Evolutionary conservation across 2,329 filamentous ascomycete genomes (phyloP), one percentile per base, ranked within the genome.

Genomic region (Diaporthe velutina): DNA sequence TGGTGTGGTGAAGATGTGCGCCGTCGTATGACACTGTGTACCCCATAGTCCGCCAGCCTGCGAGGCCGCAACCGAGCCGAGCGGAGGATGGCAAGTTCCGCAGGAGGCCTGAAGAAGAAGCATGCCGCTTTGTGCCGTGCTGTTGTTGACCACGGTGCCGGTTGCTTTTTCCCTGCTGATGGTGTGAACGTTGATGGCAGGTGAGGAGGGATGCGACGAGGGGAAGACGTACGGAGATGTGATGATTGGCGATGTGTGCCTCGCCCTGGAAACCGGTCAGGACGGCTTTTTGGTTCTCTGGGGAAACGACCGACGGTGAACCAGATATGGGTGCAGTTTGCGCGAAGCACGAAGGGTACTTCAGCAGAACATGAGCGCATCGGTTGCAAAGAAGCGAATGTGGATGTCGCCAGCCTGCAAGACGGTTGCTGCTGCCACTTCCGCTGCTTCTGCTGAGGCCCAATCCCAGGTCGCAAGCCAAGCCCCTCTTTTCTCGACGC

Each of bases 1-100:
- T 68, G 64, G 64, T 54, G 45, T 68, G 64, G 64, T 67, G 48
- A 54, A 68, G 64, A 68, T 40, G 48, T 33, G 40, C 48, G 33
- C n/a, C 48, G 33, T 54, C 64, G 48, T 52, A 68, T 48, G 64
- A 68, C 64, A 68, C 33, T 52, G 48, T 54, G 64, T 13, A 8
- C 15, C 48, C n/a, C 33, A 17, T 64, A 25, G 38, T 17, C 25
- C 25, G 40, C 38, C 58, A 45, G 25, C 58, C 38, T 45, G 38
- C 48, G n/a, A 42, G 35, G 38, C 38, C n/a, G 25, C 38, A 10
- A 61, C 38, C 58, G 58, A 52, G 33, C 25, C 64, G 45, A 54
- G 48, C 64, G 64, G 64, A 68, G 64, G 48, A 40, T 68, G 64
- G 64, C 64, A 68, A 54, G 35, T 8, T 68, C 64, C 64, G 64